Evolutionary conservation across 208 protist genomes (phyloP), one percentile per base, ranked within the genome.

Genomic region (Tritrichomonas musculus): DNA sequence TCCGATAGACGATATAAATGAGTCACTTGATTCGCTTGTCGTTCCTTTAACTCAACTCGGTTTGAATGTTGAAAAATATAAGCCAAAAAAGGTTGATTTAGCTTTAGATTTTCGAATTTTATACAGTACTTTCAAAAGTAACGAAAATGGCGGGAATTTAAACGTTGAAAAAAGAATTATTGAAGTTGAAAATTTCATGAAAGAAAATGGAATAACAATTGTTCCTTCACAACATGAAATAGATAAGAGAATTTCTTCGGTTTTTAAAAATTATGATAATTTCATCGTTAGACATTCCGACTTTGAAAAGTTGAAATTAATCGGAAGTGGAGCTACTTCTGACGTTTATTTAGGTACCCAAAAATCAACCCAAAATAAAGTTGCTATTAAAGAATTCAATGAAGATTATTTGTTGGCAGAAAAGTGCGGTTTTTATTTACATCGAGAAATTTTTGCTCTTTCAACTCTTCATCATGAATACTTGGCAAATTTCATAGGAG

Each of bases 331-430:
- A 17, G 36, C 73, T 3, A 53, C 41, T 53, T 36, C 41, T 1
- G 22, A 53, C 8, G 73, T 84, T 25, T 84, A 39, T 84, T 33
- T 33, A 53, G 73, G 41, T 17, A 22, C n/a, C 36, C 36, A 53
- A 3, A n/a, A 39, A 53, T n/a, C 36, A 84, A 53, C 36, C 8
- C 13, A n/a, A 0, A 49, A 84, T n/a, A 22, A 13, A 33, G 73
- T 84, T 84, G 73, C 73, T 33, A 53, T 84, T 53, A 84, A 84
- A 53, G 25, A 84, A 53, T 30, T 84, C 2, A 84, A 49, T 84
- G 53, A 60, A 22, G 17, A 60, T 22, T 11, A 84, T 84, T 3
- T 53, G 8, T n/a, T 20, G 5, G 73, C 20, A n/a, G 3, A 11
- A 53, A 36, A 77, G 47, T 47, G 36, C 20, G 69, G 47, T 47